Percentiles rank a stretch among this genome's conserved stretches.
Evolutionary conservation across 1,284 basidiomycete genomes (phyloP).

Genomic region (Amylostereum areolatum): DNA sequence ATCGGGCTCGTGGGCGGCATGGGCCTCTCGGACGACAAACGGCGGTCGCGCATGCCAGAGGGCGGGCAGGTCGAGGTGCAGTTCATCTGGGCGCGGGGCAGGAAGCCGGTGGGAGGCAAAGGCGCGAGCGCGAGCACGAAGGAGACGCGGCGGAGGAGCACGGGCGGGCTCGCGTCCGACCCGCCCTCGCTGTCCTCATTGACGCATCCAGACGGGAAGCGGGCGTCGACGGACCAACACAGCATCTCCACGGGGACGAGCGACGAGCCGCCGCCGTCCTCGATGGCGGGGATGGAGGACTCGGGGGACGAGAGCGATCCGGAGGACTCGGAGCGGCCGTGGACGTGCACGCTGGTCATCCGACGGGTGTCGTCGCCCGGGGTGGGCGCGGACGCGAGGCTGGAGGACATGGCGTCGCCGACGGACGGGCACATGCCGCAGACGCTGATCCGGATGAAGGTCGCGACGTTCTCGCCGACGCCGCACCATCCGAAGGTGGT

Average conservation of each 20-base stretch:
- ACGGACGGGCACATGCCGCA: constrained; percentile 1
- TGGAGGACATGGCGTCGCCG: too few species aligned
- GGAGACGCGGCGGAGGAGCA: constrained; percentile 11
- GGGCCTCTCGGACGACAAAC: constrained; percentile 12
- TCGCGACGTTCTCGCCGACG: constrained; percentile 83
- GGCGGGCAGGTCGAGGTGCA: constrained; percentile 49
- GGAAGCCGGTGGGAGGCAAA: constrained; percentile 24
- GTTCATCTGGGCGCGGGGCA: constrained; percentile 69
- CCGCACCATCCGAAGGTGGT: constrained; percentile 97
- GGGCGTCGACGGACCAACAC: background rate
- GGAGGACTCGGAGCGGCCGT: constrained; percentile 93
- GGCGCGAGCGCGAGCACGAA: constrained; percentile 14
- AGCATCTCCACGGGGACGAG: constrained; percentile 1
- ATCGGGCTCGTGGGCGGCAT: constrained; percentile 29
- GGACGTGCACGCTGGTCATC: constrained; percentile 76
- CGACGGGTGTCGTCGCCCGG: constrained; percentile 18
- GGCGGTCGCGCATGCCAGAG: constrained; percentile 6
- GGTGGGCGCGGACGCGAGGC: constrained; percentile 8
- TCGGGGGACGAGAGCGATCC: constrained; percentile 80
- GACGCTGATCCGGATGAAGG: constrained; percentile 37
- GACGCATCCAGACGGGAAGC: background rate
- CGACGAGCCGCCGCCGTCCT: constrained; percentile 17
- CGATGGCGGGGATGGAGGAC: constrained; percentile 37
- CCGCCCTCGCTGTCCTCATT: background rate
- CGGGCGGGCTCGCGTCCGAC: constrained; percentile 10